Evolutionary conservation across 371 early-diverging fungal species (phyloP).

Genomic region (Dipsacomyces acuminosporus): DNA sequence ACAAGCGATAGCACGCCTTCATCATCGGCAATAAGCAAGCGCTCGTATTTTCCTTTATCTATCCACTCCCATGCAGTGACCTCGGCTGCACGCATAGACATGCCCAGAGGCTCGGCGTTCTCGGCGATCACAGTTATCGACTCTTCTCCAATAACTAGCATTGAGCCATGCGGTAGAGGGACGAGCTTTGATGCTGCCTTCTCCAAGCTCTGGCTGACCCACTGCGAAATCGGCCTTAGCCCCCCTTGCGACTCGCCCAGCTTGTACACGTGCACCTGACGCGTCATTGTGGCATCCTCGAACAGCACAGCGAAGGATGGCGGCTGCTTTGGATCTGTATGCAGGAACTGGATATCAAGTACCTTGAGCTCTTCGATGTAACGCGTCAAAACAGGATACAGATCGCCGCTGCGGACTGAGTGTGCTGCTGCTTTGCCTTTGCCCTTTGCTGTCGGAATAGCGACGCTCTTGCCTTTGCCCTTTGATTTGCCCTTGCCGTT

Average conservation of each 20-base stretch:
- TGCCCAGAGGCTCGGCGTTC: slow-evolving; percentile 22
- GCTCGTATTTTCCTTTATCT: slow-evolving; percentile 15
- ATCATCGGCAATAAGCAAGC: slow-evolving; percentile 72
- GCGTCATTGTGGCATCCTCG: slow-evolving; percentile 62
- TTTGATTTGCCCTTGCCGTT: slow-evolving; percentile 10
- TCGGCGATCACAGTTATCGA: slow-evolving; percentile 55
- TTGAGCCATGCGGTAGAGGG: slow-evolving; percentile 58
- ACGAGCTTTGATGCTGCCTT: slow-evolving; percentile 51
- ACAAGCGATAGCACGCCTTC: slow-evolving; percentile 64
- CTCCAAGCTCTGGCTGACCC: slow-evolving; percentile 48
- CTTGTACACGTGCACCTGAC: slow-evolving; percentile 63
- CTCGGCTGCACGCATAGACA: slow-evolving; percentile 16
- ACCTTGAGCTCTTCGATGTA: slow-evolving; percentile 71
- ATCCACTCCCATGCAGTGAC: slow-evolving; percentile 36
- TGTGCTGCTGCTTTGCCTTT: slow-evolving; percentile 46
- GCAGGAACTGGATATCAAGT: slow-evolving; percentile 61
- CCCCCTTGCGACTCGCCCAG: slow-evolving; percentile 38
- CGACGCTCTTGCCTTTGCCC: slow-evolving; percentile 4
- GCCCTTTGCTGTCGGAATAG: background rate
- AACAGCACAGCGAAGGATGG: slow-evolving; percentile 70
- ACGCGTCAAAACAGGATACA: slow-evolving; percentile 12
- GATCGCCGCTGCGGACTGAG: slow-evolving; percentile 24
- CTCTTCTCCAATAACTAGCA: slow-evolving; percentile 68
- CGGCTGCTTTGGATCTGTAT: slow-evolving; percentile 20
- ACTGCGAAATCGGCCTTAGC: slow-evolving; percentile 6